Conservation (phyloP, 805 yeast species). For the Sugiyamaella smithiae region DNA sequence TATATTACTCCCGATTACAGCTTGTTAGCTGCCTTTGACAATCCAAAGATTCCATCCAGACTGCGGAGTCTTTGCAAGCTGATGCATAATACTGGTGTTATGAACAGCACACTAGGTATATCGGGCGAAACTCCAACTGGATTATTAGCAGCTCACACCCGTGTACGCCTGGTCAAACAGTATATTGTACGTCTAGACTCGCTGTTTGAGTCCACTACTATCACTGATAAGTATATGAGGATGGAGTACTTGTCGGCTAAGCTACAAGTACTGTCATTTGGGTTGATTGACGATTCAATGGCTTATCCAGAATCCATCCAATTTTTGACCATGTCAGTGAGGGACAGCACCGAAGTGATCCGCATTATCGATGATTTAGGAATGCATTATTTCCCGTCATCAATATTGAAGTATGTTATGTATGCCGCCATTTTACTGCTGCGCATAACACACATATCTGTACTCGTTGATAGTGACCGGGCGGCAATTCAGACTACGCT, state of each 20-base stretch:
- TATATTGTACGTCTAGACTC: slow-evolving; percentile 6
- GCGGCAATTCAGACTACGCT: neutral
- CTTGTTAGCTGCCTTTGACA: neutral
- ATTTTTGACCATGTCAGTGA: neutral
- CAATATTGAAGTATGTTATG: neutral
- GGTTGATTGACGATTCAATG: neutral
- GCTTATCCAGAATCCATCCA: neutral
- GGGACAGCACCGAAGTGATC: slow-evolving; percentile 2
- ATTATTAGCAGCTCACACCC: slow-evolving; percentile 5
- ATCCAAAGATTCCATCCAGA: slow-evolving; percentile 3
- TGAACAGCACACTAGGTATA: slow-evolving; percentile 7
- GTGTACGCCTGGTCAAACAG: slow-evolving; percentile 9
- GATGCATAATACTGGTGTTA: neutral
- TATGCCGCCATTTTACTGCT: slow-evolving; percentile 8
- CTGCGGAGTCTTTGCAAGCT: slow-evolving; percentile 10
- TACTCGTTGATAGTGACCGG: neutral
- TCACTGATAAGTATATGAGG: slow-evolving; percentile 6
- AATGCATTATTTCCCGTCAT: slow-evolving; percentile 2
- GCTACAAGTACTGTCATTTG: slow-evolving; percentile 8
- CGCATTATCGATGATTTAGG: neutral
- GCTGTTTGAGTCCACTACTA: neutral
- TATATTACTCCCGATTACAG: slow-evolving; percentile 5
- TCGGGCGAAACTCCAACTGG: slow-evolving; percentile 10
- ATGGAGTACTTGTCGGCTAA: neutral
- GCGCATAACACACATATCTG: neutral